Evolutionary conservation across 176 grass and related monocot species (phyloP), one percentile per base, ranked within the genome.

Genomic region (Triticum turgidum): DNA sequence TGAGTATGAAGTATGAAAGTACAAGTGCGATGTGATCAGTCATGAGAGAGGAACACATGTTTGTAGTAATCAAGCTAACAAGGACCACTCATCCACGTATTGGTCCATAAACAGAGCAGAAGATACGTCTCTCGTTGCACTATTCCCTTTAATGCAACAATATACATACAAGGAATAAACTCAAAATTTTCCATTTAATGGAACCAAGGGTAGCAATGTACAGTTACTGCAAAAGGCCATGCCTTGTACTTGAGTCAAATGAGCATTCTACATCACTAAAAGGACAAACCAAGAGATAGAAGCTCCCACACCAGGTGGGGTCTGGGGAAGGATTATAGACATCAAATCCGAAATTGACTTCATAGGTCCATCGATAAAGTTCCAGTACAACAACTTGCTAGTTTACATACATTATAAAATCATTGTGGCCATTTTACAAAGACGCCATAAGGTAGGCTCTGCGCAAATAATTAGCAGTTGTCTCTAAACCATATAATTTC

Each of bases 161-260:
- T 70, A 70, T 39, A 69, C 21, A 69, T 69, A 69, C 66, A 51
- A 51, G 72, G 27, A 56, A 77, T 77, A 77, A 54, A 56, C 74
- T 11, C 15, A 52, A 52, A 73, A 61, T 5, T 8, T 72, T 72
- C 32, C 49, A 38, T 83, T 18, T 39, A 59, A 58, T 18, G n/a
- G 81, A 58, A 6, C 51, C 38, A 17, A 83, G 49, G 69, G 25
- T 33, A 32, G 64, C 41, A 47, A 32, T 44, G 32, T 37, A 72
- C 66, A 25, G 30, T 72, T 17, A 83, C 21, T 73, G 45, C 49
- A 73, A 34, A 37, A 38, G 44, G 25, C 2, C 66, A 52, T 29
- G 42, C 34, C 45, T 1, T 11, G 7, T 72, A 70, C 45, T 20
- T 12, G 54, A 58, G 33, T 83, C 0, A 25, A 54, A 83, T 41